phyloP scores from a whole-genome alignment of 345 rosid species.

The Aquilaria malaccensis region DNA sequence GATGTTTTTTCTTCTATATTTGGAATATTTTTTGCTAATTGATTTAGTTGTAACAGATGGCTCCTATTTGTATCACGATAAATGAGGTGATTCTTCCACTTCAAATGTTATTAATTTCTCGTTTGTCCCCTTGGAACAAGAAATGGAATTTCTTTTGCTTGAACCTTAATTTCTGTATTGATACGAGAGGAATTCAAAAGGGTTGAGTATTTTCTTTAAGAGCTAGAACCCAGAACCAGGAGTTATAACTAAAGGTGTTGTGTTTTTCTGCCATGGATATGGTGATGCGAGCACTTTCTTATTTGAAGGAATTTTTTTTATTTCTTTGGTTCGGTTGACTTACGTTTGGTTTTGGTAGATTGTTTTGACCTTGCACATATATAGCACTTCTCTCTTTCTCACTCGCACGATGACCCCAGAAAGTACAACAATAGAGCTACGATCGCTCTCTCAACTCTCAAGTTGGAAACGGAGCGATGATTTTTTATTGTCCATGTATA shows the following conservation, averaged over 20 bases:
- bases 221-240: conserved; percentile 72
- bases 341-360: too few species aligned
- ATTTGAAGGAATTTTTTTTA: conserved; percentile 51
- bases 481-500: too few species aligned
- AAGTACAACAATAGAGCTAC: too few species aligned
- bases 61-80: conserved; percentile 69
- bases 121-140: conserved; percentile 4
- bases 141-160: conserved; percentile 1
- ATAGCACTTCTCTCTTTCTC: too few species aligned
- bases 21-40: conserved; percentile 6
- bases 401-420: too few species aligned
- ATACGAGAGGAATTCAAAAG: conserved; percentile 67
- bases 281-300: conserved; percentile 98
- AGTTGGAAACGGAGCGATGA: too few species aligned
- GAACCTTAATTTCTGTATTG: conserved; percentile 9
- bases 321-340: too few species aligned
- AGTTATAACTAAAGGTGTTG: conserved; percentile 51
- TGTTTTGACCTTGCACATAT: too few species aligned
- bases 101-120: background rate
- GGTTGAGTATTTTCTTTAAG: conserved; percentile 69
- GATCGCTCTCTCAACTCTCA: too few species aligned
- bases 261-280: conserved; percentile 87
- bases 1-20: background rate
- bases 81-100: conserved; percentile 49
- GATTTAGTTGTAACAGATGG: conserved; percentile 35